A percentile compares a stretch with the other conserved stretches of the same genome.
phyloP scores from a whole-genome alignment of 768 basidiomycete genomes.

The Boletus sp. region DNA sequence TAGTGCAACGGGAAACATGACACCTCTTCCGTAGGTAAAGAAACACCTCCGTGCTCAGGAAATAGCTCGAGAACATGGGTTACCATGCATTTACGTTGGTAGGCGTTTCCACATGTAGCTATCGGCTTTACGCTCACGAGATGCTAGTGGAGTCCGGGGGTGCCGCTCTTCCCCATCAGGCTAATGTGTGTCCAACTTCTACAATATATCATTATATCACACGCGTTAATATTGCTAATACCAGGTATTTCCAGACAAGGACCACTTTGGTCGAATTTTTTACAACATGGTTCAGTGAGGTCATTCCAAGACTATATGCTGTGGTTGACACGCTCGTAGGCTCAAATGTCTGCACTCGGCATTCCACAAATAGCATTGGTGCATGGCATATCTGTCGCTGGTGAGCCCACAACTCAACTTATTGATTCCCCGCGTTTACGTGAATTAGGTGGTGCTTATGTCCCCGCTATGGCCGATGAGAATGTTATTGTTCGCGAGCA shows the following conservation, averaged over 20 bases:
- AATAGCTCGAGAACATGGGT: conserved; percentile 84
- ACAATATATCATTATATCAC: background rate
- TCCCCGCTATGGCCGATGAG: conserved; percentile 96
- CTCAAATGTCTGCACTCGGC: conserved; percentile 88
- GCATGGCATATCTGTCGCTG: conserved; percentile 93
- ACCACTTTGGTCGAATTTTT: conserved; percentile 95
- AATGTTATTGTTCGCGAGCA: conserved; percentile 89
- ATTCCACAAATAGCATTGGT: conserved; percentile 93
- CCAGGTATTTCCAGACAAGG: conserved; percentile 87
- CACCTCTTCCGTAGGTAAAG: conserved; percentile 60
- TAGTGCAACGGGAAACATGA: background rate
- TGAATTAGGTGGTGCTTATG: conserved; percentile 77
- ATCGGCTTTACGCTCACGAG: conserved; percentile 3
- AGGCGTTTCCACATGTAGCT: conserved; percentile 24
- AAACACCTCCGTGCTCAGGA: conserved; percentile 95
- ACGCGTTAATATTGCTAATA: background rate
- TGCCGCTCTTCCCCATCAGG: conserved; percentile 89
- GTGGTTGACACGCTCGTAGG: conserved; percentile 43
- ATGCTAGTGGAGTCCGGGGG: conserved; percentile 89
- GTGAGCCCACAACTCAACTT: conserved; percentile 29
- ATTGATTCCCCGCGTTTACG: conserved; percentile 3
- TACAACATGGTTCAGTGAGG: conserved; percentile 78
- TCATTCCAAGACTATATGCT: background rate
- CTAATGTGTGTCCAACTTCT: conserved; percentile 48
- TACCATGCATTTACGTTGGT: conserved; percentile 94